phyloP scores from a whole-genome alignment of 768 basidiomycete species.

The Mycena sanguinolenta region DNA sequence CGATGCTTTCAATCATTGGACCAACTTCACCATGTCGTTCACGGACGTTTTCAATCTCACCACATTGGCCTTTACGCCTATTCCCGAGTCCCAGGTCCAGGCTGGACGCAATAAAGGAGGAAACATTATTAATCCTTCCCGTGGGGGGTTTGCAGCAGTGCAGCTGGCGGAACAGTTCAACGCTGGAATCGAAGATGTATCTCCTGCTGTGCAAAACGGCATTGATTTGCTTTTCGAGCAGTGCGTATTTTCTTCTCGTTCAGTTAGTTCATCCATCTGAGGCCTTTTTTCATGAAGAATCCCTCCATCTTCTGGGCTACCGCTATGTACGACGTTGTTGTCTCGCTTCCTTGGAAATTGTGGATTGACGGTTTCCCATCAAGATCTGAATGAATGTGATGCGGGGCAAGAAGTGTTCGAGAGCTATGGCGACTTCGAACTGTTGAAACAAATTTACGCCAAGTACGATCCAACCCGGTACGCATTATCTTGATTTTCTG shows the following conservation, averaged over 20 bases:
- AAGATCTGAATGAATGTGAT: conserved; percentile 53
- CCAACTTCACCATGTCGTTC: conserved; percentile 44
- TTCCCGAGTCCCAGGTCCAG: conserved; percentile 47
- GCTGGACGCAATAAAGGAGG: conserved; percentile 27
- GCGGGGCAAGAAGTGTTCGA: conserved; percentile 53
- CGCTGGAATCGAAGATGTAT: conserved; percentile 30
- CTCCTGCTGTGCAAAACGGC: conserved; percentile 42
- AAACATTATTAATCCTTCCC: conserved; percentile 54
- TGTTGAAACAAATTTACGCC: conserved; percentile 51
- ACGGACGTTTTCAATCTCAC: conserved; percentile 41
- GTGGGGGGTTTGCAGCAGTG: conserved; percentile 50
- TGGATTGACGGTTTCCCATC: neutral
- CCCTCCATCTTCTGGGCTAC: conserved; percentile 49
- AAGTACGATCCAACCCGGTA: conserved; percentile 62
- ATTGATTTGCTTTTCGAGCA: conserved; percentile 45
- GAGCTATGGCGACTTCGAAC: conserved; percentile 55
- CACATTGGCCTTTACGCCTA: conserved; percentile 54
- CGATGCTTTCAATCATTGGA: conserved; percentile 50
- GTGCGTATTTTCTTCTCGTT: conserved; percentile 40
- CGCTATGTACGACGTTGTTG: neutral
- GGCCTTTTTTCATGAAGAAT: conserved; percentile 35
- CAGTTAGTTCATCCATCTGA: neutral
- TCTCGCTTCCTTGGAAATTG: neutral
- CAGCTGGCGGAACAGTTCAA: conserved; percentile 48
- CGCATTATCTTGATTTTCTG: conserved; percentile 13